phyloP scores from a whole-genome alignment of 2,329 filamentous ascomycete species.

The Paraphoma chrysanthemicola region DNA sequence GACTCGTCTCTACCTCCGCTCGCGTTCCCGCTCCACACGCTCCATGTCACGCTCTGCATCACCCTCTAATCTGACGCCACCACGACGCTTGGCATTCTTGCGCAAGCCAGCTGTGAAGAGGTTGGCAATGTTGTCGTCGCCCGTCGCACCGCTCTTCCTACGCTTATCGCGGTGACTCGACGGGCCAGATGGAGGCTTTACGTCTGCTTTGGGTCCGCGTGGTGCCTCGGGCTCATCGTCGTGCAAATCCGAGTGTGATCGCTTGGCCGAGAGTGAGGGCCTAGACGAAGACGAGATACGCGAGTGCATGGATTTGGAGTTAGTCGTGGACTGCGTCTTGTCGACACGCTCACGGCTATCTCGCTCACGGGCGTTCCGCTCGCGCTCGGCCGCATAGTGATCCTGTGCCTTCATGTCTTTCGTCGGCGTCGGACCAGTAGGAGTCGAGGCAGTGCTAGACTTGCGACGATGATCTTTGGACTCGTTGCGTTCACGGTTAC shows the following conservation, averaged over 20 bases:
- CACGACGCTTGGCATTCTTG: conserved; percentile 42
- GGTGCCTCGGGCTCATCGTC: conserved; percentile 4
- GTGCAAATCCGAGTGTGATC: conserved; percentile 35
- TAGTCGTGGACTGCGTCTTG: conserved; percentile 6
- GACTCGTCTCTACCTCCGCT: conserved; percentile 16
- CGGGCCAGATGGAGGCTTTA: conserved; percentile 36
- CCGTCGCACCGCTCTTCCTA: conserved; percentile 30
- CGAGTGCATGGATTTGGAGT: conserved; percentile 22
- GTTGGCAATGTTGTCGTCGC: conserved; percentile 36
- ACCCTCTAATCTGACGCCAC: conserved; percentile 42
- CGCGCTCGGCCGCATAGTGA: conserved; percentile 73
- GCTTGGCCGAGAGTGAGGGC: conserved; percentile 31
- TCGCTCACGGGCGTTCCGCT: conserved; percentile 50
- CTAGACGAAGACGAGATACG: conserved; percentile 28
- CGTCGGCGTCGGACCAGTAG: conserved; percentile 20
- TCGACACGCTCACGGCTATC: conserved; percentile 36
- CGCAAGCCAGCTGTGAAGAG: conserved; percentile 37
- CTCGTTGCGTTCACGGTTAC: conserved; percentile 22
- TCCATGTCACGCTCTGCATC: conserved; percentile 42
- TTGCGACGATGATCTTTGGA: conserved; percentile 24
- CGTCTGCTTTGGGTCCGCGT: conserved; percentile 19
- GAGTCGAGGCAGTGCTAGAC: conserved; percentile 19
- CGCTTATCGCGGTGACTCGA: conserved; percentile 41
- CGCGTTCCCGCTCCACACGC: conserved; percentile 40
- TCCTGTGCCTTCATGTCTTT: conserved; percentile 49